Percentiles rank a stretch among this genome's conserved stretches.
phyloP scores from a whole-genome alignment of 2,329 filamentous ascomycete genomes.

The Cytospora mali region DNA sequence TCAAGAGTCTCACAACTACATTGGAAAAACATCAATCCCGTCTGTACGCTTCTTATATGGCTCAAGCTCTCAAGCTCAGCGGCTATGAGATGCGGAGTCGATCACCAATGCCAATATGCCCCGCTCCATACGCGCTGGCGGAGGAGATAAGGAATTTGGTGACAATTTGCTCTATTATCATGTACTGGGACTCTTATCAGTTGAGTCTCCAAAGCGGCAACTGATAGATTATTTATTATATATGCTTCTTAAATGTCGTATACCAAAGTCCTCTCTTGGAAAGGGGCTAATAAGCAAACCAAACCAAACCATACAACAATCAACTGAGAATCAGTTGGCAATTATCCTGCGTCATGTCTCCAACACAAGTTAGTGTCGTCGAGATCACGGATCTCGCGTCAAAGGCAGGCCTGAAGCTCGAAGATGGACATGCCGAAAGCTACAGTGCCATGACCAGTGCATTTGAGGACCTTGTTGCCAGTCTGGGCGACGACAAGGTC shows the following conservation, averaged over 20 bases:
- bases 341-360: slow-evolving; percentile 6
- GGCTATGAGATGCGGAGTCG: not conserved
- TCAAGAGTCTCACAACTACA: not conserved
- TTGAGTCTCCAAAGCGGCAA: not conserved
- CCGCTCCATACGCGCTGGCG: too few species aligned
- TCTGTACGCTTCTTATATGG: not conserved
- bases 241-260: not conserved
- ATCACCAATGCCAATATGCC: not conserved
- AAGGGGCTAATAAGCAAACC: too few species aligned
- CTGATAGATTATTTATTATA: not conserved
- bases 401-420: slow-evolving; percentile 18
- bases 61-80: not conserved
- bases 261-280: not conserved
- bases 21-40: not conserved
- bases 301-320: not conserved
- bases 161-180: not conserved
- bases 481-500: slow-evolving; percentile 15
- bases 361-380: slow-evolving; percentile 1
- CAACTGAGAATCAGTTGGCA: not conserved
- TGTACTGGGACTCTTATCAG: not conserved
- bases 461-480: slow-evolving; percentile 12
- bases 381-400: slow-evolving; percentile 20
- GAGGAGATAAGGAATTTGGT: not conserved
- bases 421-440: slow-evolving; percentile 15
- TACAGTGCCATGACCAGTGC: slow-evolving; percentile 19